phyloP scores from a whole-genome alignment of 495 filamentous ascomycete genomes.

The Penicillium crystallinum region DNA sequence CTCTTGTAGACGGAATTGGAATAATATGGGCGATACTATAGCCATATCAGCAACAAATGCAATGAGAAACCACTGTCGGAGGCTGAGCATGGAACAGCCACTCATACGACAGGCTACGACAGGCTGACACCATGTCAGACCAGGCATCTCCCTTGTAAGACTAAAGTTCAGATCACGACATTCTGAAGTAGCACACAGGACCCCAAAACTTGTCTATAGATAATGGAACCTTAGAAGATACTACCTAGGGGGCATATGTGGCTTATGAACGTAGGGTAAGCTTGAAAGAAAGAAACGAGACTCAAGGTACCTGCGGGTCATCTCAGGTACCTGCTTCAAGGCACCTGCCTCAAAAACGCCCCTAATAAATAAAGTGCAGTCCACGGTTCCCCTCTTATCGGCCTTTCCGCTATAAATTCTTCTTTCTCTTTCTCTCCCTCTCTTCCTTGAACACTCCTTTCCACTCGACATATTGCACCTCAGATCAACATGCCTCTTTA shows the following conservation, averaged over 20 bases:
- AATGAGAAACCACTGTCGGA: neutral
- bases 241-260: no score
- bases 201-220: no score
- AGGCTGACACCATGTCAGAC: neutral
- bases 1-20: neutral
- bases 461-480: neutral
- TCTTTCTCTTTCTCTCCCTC: neutral
- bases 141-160: neutral
- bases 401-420: conserved; percentile 6
- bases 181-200: neutral
- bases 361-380: conserved; percentile 6
- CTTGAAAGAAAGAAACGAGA: no score
- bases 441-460: neutral
- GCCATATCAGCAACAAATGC: neutral
- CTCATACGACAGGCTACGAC: no score
- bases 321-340: conserved; percentile 7
- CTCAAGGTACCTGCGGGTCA: neutral
- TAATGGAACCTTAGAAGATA: no score
- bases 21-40: neutral
- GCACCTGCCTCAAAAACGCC: neutral
- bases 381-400: conserved; percentile 5
- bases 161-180: conserved; percentile 10
- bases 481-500: conserved; percentile 58
- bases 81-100: neutral
- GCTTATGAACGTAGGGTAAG: no score